Percentiles rank a stretch among this genome's conserved stretches.
Conservation (phyloP, 257 asterid genomes). For the Solanum pimpinellifolium region DNA sequence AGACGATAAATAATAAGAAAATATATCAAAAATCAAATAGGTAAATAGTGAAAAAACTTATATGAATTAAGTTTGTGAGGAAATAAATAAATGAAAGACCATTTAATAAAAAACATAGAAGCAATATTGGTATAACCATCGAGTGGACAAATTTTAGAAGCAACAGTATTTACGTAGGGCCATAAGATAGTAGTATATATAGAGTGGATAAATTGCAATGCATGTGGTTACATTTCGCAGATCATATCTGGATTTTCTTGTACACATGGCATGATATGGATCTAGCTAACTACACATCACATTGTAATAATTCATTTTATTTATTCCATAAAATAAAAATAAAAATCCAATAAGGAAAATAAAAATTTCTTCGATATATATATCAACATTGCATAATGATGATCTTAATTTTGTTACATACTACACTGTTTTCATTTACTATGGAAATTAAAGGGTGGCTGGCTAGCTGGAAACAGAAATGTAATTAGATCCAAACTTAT, state of each 20-base stretch:
- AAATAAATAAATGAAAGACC: background rate
- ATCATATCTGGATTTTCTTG: slow-evolving; percentile 6
- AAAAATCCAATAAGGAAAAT: background rate
- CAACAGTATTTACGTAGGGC: slow-evolving; percentile 20
- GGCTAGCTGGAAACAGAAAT: background rate
- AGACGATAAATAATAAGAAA: too few species aligned
- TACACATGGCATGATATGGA: slow-evolving; percentile 22
- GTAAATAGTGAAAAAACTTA: too few species aligned
- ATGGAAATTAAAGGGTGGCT: background rate
- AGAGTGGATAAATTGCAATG: background rate
- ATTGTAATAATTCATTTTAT: background rate
- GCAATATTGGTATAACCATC: slow-evolving; percentile 11
- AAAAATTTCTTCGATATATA: background rate
- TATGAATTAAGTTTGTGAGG: too few species aligned
- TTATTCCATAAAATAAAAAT: background rate
- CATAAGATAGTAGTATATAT: background rate
- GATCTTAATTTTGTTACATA: background rate
- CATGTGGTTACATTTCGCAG: slow-evolving; percentile 21
- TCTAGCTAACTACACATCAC: slow-evolving; percentile 1
- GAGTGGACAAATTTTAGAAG: slow-evolving; percentile 28
- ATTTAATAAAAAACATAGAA: background rate
- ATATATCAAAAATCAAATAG: too few species aligned
- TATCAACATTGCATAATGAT: background rate
- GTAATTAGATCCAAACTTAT: slow-evolving; percentile 9
- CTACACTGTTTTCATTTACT: background rate